Percentiles rank a stretch among this genome's conserved stretches.
These are phyloP conservation scores for Alloteropsis semialata DNA, from an alignment of 176 grass and related monocot genomes.

Conservation along the genomic window DNA sequence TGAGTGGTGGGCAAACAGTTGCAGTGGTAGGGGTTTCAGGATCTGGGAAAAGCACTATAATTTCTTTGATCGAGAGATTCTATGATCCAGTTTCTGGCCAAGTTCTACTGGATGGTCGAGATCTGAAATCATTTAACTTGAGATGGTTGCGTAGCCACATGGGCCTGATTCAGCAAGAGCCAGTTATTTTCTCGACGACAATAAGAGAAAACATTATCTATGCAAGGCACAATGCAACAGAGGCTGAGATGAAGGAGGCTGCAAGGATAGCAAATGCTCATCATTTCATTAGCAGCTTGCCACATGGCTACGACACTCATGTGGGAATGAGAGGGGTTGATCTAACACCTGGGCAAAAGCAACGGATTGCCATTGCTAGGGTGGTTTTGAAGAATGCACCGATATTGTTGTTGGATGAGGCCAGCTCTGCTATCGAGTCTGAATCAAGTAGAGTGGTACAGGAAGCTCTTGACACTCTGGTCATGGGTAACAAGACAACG, in stretches of 20 bases:
- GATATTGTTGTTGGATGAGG: slow-evolving; percentile 94
- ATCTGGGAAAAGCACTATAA: slow-evolving; percentile 96
- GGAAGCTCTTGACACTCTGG: slow-evolving; percentile 93
- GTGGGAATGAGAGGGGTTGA: slow-evolving; percentile 98
- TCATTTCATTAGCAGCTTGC: slow-evolving; percentile 98
- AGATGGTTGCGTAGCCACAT: slow-evolving; percentile 97
- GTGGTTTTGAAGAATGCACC: slow-evolving; percentile 96
- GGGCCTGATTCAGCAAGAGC: slow-evolving; percentile 97
- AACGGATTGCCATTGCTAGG: slow-evolving; percentile 93
- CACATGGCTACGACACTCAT: slow-evolving; percentile 97
- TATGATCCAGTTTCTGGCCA: slow-evolving; percentile 92
- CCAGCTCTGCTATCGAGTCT: slow-evolving; percentile 89
- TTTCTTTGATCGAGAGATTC: slow-evolving; percentile 96
- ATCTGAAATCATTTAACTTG: slow-evolving; percentile 91
- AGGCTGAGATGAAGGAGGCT: slow-evolving; percentile 93
- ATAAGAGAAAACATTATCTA: slow-evolving; percentile 99
- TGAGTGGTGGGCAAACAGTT: slow-evolving; percentile 86
- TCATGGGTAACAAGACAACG: slow-evolving; percentile 99
- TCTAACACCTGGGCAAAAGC: slow-evolving; percentile 92
- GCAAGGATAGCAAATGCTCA: slow-evolving; percentile 98
- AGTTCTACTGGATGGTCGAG: slow-evolving; percentile 96
- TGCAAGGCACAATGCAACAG: slow-evolving; percentile 97
- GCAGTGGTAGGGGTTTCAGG: slow-evolving; percentile 97
- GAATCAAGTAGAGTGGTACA: slow-evolving; percentile 98
- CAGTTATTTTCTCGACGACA: slow-evolving; percentile 95